Evolutionary conservation across 768 basidiomycete species (phyloP), one percentile per base, ranked within the genome.

Genomic region (Trametopsis cervina): DNA sequence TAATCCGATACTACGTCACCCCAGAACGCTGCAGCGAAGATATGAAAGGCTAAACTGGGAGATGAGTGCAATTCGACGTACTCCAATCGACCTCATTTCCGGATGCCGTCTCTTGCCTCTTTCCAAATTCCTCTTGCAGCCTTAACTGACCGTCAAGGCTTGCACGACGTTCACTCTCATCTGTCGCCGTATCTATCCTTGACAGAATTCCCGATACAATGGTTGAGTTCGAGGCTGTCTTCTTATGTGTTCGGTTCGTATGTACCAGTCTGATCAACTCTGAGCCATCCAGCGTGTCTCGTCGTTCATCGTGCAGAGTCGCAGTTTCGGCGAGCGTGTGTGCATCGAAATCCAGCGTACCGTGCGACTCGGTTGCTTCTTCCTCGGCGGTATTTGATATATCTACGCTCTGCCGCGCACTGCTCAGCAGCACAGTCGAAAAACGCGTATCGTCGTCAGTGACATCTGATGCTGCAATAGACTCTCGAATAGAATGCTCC

Each of bases 1-100:
- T 98, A 99, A 64, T 97, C 92, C 84, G 50, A 98, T 96, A 56
- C 87, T 17, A 43, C 42, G 18, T 44, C 46, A 13, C 51, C 51
- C 51, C 51, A 52, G 37, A 52, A 52, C 15, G 13, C 51, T 52
- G 39, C 6, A 22, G 21, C 12, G 26, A 20, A 20, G 27, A 26
- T 21, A 23, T 22, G 27, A 6, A 23, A 12, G n/a, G 40, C 26
- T 25, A n/a, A 12, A 37, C 13, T 24, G 29, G 29, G 13, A 21
- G 12, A 20, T 27, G 35, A 18, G 69, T 75, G 49, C 58, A 35
- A 42, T 7, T 17, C 6, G 5, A 48, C 51, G 36, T 29, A 89
- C 89, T 82, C 89, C 88, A 91, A 58, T 90, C 86, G 57, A 89
- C 84, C 24, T 72, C 72, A n/a, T 63, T 66, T 20, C 56, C 58